Base-by-base conservation (phyloP, 768 basidiomycete species). In the Lactarius hengduanensis region DNA sequence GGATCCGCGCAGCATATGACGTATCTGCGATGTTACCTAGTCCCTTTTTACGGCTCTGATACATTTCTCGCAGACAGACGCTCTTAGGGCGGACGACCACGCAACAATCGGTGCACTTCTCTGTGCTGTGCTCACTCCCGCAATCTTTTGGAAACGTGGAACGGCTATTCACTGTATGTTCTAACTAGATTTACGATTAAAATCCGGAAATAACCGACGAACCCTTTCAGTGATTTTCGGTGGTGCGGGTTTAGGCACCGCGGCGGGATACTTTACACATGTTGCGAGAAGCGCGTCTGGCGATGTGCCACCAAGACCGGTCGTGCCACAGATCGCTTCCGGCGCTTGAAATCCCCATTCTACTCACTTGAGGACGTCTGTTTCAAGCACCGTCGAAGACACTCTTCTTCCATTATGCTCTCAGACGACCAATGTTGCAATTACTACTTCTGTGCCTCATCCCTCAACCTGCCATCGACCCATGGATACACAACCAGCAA, bases 61-160 rank as follows among this genome's bases (percentile, higher is more conserved):
- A 1, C 40, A 13, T 26, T 64, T 60, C n/a, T 62, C 1, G 11
- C 60, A 92, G 90, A 83, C 80, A 16, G 77, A 79, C 50, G 80
- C 83, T 26, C 75, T 90, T 61, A 80, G 90, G 69, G 80, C 82
- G 57, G 86, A 91, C 62, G 92, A 93, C 74, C 87, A 91, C 72
- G 82, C 89, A 26, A 91, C 85, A 2, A 89, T 93, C 56, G 92
- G 92, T 30, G 81, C 81, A 22, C 72, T 92, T 57, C 75, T 94
- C 26, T 83, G 81, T 64, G 84, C 83, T 18, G 82, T 89, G 16
- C 73, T 92, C 3, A 83, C 82, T 4, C 88, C 92, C 3, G 88
- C 90, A 3, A 61, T 92, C 34, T 79, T 92, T 59, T 93, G 90
- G 89, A 91, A 83, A 58, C 81, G 83, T 61, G 89, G 88, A 38